Evolutionary conservation across 345 rosid species (phyloP).

Genomic region (Eucalyptus grandis): DNA sequence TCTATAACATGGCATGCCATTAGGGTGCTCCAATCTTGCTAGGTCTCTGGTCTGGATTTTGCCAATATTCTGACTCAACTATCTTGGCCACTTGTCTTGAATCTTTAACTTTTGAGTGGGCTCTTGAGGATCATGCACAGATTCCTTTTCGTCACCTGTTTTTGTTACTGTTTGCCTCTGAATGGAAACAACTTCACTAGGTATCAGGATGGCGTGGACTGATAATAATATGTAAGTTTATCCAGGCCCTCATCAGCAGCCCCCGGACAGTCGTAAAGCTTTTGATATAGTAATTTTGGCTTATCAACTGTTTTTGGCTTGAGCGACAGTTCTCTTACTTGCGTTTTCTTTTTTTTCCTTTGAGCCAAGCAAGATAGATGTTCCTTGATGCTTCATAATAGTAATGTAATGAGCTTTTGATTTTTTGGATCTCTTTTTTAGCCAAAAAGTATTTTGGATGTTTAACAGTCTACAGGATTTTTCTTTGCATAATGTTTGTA

Average conservation of each 20-base stretch:
- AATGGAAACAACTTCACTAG: neutral
- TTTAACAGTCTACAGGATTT: neutral
- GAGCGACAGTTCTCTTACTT: neutral
- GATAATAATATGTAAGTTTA: neutral
- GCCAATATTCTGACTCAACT: neutral
- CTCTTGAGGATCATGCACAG: neutral
- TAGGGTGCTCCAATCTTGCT: neutral
- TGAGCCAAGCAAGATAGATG: neutral
- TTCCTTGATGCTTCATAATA: neutral
- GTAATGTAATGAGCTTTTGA: neutral
- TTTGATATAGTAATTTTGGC: neutral
- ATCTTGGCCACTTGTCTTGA: neutral
- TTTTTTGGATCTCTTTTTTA: neutral
- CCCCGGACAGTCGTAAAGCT: neutral
- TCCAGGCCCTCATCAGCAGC: neutral
- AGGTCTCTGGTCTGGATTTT: neutral
- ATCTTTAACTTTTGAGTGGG: neutral
- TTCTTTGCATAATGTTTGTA: neutral
- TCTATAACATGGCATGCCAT: neutral
- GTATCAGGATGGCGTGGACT: neutral
- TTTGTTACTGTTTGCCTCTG: neutral
- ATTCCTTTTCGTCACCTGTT: neutral
- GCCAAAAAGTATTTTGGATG: neutral
- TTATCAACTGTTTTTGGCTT: neutral
- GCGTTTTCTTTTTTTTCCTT: neutral